phyloP scores from a whole-genome alignment of 306 rosid genomes.

The Ziziphus jujuba region DNA sequence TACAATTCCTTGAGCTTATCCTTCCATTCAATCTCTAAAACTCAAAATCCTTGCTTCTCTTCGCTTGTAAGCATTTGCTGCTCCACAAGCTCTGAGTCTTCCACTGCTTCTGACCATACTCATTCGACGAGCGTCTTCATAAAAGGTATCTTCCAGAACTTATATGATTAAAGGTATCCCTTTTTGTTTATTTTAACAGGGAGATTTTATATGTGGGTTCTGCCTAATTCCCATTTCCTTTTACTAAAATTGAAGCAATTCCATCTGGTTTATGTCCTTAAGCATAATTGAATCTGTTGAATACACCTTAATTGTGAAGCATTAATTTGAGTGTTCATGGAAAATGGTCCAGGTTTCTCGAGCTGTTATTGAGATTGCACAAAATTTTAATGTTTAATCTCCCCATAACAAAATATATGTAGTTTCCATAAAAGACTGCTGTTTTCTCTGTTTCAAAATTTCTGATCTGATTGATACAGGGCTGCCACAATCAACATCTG shows the following conservation, averaged over 20 bases:
- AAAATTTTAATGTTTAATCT: background rate
- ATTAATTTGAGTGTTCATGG: too few species aligned
- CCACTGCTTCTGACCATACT: background rate
- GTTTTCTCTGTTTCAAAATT: conserved; percentile 15
- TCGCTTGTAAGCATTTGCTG: conserved; percentile 19
- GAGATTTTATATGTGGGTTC: too few species aligned
- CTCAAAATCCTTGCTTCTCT: background rate
- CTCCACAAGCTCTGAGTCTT: conserved; percentile 18
- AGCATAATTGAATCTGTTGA: too few species aligned
- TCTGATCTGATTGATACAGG: conserved; percentile 39
- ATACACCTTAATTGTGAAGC: too few species aligned
- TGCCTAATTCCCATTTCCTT: too few species aligned
- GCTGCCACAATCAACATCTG: conserved; percentile 43
- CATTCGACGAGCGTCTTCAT: conserved; percentile 33
- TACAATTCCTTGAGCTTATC: background rate
- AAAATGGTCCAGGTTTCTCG: too few species aligned
- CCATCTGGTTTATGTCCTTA: too few species aligned
- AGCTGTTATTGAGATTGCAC: too few species aligned
- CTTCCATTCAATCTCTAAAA: conserved; percentile 19
- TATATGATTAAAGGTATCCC: too few species aligned
- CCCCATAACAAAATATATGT: too few species aligned
- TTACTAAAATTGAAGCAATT: too few species aligned
- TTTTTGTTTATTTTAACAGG: too few species aligned
- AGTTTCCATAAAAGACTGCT: background rate
- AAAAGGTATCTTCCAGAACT: conserved; percentile 32